These are phyloP conservation scores for Pezicula carpinea DNA, from an alignment of 2,329 filamentous ascomycete species.

Conservation along the genomic window DNA sequence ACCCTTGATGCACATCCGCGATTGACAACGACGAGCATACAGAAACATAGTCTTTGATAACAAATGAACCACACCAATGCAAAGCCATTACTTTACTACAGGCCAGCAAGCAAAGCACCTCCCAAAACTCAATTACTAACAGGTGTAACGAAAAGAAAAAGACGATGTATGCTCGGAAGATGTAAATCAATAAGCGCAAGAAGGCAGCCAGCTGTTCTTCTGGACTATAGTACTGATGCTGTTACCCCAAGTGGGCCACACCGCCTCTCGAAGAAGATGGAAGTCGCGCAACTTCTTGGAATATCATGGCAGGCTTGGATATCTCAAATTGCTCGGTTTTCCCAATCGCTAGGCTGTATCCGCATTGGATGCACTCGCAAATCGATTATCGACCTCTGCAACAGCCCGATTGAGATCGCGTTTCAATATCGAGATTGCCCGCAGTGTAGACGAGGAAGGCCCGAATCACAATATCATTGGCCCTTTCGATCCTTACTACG, in stretches of 20 bases:
- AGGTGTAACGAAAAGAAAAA: background rate
- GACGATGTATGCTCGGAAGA: background rate
- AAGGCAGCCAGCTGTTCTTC: conserved; percentile 1
- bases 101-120: background rate
- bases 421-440: too few relatives aligned
- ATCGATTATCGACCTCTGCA: background rate
- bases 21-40: background rate
- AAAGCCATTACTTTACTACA: background rate
- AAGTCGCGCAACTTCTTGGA: background rate
- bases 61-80: background rate
- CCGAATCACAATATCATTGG: conserved; percentile 8
- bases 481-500: conserved; percentile 13
- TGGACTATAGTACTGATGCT: background rate
- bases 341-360: too few relatives aligned
- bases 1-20: background rate
- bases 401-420: background rate
- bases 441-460: background rate
- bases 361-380: background rate
- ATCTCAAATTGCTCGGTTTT: too few relatives aligned
- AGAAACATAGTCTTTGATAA: background rate
- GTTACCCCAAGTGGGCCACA: background rate
- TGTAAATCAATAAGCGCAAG: background rate
- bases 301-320: too few relatives aligned
- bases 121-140: background rate
- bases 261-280: background rate